Percentiles rank a stretch among this genome's conserved stretches.
Evolutionary conservation across 176 grass and related monocot species (phyloP).

Genomic region (barley (Hordeum vulgare)): DNA sequence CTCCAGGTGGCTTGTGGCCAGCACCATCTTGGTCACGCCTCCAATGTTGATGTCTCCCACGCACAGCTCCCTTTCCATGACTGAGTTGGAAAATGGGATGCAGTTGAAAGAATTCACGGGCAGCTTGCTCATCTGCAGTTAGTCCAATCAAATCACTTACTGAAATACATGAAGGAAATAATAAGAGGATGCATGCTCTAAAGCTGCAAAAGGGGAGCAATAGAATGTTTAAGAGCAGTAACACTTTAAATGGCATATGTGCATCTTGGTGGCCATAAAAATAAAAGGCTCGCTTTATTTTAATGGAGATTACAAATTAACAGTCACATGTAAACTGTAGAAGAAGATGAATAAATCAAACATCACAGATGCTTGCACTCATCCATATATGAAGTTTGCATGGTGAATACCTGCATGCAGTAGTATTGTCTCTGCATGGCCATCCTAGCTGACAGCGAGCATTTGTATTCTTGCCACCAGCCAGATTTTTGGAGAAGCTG

Average conservation of each 20-base stretch:
- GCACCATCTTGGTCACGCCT: conserved; percentile 26
- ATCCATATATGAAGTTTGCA: not conserved
- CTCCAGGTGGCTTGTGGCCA: conserved; percentile 72
- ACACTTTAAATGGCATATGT: not conserved
- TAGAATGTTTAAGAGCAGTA: not conserved
- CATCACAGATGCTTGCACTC: not conserved
- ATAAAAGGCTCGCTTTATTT: not conserved
- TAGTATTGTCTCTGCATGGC: conserved; percentile 56
- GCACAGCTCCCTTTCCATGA: conserved; percentile 76
- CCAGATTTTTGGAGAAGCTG: conserved; percentile 48
- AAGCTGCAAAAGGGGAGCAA: not conserved
- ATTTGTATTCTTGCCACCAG: conserved; percentile 83
- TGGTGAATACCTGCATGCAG: conserved; percentile 64
- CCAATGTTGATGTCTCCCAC: conserved; percentile 42
- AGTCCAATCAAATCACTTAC: not conserved
- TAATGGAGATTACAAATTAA: not conserved
- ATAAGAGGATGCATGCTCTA: not conserved
- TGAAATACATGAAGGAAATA: not conserved
- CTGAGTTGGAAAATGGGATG: conserved; percentile 43
- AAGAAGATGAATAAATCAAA: not conserved
- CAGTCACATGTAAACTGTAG: not conserved
- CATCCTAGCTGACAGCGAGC: conserved; percentile 37
- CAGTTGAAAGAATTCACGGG: conserved; percentile 40
- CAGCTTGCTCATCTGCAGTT: conserved; percentile 82
- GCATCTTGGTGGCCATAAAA: not conserved